Conservation (phyloP, 352 stramenopile genomes). For the Pythium phragmitis region DNA sequence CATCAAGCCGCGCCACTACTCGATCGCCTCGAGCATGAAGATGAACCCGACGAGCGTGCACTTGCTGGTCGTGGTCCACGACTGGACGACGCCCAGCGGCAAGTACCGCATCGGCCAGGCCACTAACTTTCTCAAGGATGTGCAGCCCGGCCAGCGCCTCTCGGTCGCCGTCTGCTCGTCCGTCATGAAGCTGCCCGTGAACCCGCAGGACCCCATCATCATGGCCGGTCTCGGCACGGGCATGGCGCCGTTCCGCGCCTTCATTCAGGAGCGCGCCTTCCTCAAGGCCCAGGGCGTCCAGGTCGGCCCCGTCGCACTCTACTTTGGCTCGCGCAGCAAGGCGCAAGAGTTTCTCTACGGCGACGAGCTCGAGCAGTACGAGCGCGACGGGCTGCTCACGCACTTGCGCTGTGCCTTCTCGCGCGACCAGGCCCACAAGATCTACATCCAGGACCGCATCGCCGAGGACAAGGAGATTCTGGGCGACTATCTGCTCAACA, state of each 20-base stretch:
- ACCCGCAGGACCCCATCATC: conserved; percentile 71
- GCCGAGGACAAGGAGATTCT: conserved; percentile 77
- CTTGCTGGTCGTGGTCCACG: conserved; percentile 83
- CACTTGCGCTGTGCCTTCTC: conserved; percentile 87
- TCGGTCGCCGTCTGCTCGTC: conserved; percentile 73
- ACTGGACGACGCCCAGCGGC: conserved; percentile 80
- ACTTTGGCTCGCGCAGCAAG: conserved; percentile 95
- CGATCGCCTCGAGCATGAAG: conserved; percentile 89
- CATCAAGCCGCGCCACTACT: conserved; percentile 90
- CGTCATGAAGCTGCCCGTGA: conserved; percentile 74
- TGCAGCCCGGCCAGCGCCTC: conserved; percentile 50
- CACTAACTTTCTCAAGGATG: conserved; percentile 54
- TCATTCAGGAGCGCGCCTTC: conserved; percentile 87
- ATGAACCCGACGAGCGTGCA: conserved; percentile 82
- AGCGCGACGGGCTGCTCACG: conserved; percentile 79
- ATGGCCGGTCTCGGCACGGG: conserved; percentile 88
- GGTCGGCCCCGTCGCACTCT: conserved; percentile 80
- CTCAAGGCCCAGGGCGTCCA: conserved; percentile 58
- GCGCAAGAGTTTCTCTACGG: conserved; percentile 96
- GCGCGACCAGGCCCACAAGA: conserved; percentile 86
- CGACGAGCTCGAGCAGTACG: conserved; percentile 87
- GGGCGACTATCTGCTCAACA: conserved; percentile 62
- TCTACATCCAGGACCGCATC: conserved; percentile 91
- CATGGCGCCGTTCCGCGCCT: conserved; percentile 90
- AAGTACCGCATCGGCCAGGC: conserved; percentile 66